phyloP scores from a whole-genome alignment of 192 early-diverging fungal genomes.

The Pecoramyces ruminantium region DNA sequence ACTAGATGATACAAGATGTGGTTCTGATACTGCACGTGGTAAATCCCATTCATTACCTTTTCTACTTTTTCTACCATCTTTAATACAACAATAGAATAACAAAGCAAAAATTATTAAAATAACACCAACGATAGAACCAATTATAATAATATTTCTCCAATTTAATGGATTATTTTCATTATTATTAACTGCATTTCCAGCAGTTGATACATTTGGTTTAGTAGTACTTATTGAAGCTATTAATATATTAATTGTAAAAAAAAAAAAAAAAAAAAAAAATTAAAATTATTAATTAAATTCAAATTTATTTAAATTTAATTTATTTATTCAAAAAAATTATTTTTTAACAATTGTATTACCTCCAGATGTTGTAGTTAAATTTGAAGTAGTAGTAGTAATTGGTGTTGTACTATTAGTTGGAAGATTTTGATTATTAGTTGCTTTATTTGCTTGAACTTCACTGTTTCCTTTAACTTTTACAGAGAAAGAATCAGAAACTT shows the following conservation, averaged over 20 bases:
- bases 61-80: background rate
- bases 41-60: background rate
- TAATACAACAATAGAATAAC: background rate
- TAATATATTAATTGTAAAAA: no score
- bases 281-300: no score
- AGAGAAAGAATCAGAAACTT: background rate
- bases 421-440: no score
- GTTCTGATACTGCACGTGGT: background rate
- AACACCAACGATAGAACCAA: background rate
- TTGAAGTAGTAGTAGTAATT: no score
- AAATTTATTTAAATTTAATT: no score
- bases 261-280: no score
- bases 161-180: background rate
- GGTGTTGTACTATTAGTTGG: no score
- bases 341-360: no score
- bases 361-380: no score
- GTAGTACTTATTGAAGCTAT: no score
- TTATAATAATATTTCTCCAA: background rate
- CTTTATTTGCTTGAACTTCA: no score
- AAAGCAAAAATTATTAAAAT: background rate
- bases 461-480: background rate
- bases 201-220: background rate
- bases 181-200: background rate
- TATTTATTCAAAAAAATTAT: no score
- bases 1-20: background rate